A percentile compares a stretch with the other conserved stretches of the same genome.
Evolutionary conservation across 768 basidiomycete species (phyloP).

Genomic region (Pholiota molesta): DNA sequence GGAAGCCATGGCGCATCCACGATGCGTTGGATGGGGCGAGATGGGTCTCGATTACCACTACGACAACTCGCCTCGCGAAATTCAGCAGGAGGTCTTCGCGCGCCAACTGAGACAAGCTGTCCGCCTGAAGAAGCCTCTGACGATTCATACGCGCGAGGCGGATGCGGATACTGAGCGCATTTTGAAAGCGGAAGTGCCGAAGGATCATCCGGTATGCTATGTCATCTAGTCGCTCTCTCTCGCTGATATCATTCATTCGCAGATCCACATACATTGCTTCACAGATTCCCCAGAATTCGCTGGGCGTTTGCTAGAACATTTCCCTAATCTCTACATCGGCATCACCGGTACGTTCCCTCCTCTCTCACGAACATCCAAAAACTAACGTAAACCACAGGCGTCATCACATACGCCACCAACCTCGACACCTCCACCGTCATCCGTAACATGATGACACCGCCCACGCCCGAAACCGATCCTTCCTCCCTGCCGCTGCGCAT

Average conservation of each 20-base stretch:
- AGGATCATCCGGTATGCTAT: conserved; percentile 58
- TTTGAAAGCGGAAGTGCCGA: conserved; percentile 74
- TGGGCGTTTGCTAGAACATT: conserved; percentile 68
- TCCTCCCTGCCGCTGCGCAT: conserved; percentile 41
- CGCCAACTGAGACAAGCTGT: conserved; percentile 75
- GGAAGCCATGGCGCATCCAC: conserved; percentile 77
- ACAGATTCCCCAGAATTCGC: conserved; percentile 82
- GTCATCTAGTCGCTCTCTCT: neutral
- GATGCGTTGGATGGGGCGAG: conserved; percentile 88
- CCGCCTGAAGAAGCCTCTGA: conserved; percentile 71
- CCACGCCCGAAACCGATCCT: conserved; percentile 4
- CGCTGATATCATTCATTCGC: neutral
- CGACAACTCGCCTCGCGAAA: conserved; percentile 69
- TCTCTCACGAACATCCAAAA: neutral
- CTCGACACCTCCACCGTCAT: conserved; percentile 69
- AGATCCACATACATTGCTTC: conserved; percentile 91
- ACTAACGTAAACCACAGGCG: conserved; percentile 46
- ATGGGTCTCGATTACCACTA: conserved; percentile 90
- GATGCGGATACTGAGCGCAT: conserved; percentile 82
- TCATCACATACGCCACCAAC: conserved; percentile 81
- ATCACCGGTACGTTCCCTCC: conserved; percentile 58
- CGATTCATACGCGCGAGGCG: conserved; percentile 87
- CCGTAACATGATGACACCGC: conserved; percentile 45
- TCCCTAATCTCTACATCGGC: conserved; percentile 83
- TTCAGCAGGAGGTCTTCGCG: conserved; percentile 67